Evolutionary conservation across 352 stramenopile species (phyloP).

Genomic region (Pythium aristosporum): DNA sequence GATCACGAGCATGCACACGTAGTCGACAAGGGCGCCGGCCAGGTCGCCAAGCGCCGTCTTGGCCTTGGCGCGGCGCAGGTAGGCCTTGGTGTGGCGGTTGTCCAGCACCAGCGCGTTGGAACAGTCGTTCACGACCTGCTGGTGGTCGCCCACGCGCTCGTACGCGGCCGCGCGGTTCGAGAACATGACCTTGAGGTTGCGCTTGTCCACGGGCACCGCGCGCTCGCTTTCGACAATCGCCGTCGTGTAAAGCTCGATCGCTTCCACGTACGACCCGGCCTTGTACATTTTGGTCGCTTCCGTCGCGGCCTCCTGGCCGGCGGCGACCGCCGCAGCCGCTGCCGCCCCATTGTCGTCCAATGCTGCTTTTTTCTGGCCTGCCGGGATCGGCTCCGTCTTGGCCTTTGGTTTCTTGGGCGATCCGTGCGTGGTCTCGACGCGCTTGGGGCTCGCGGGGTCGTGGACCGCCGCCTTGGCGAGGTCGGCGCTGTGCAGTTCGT

Average conservation of each 20-base stretch:
- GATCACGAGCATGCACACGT: slow-evolving; percentile 76
- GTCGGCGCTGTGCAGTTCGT: slow-evolving; percentile 19
- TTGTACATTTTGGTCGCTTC: slow-evolving; percentile 82
- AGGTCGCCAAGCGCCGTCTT: slow-evolving; percentile 47
- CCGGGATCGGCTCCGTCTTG: slow-evolving; percentile 22
- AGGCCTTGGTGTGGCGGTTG: slow-evolving; percentile 77
- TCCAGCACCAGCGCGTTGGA: slow-evolving; percentile 56
- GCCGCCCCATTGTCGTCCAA: slow-evolving; percentile 4
- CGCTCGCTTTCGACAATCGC: slow-evolving; percentile 64
- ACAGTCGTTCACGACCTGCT: slow-evolving; percentile 64
- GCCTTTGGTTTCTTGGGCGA: slow-evolving; percentile 34
- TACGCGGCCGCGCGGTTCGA: slow-evolving; percentile 78
- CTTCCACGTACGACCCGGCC: slow-evolving; percentile 57
- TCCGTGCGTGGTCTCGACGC: slow-evolving; percentile 20
- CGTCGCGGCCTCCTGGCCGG: slow-evolving; percentile 65
- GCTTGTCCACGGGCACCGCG: slow-evolving; percentile 53
- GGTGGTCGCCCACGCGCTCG: slow-evolving; percentile 64
- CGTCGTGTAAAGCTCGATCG: slow-evolving; percentile 65
- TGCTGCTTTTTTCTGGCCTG: slow-evolving; percentile 32
- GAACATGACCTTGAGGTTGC: slow-evolving; percentile 87
- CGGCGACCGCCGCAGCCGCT: slow-evolving; percentile 24
- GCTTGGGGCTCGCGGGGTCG: slow-evolving; percentile 27
- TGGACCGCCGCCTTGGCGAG: slow-evolving; percentile 23
- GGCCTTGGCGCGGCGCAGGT: slow-evolving; percentile 72
- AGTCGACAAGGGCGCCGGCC: slow-evolving; percentile 72